A percentile compares a stretch with the other conserved stretches of the same genome.
Conservation (phyloP, 495 filamentous ascomycete genomes). For the Lophiotrema nucula region DNA sequence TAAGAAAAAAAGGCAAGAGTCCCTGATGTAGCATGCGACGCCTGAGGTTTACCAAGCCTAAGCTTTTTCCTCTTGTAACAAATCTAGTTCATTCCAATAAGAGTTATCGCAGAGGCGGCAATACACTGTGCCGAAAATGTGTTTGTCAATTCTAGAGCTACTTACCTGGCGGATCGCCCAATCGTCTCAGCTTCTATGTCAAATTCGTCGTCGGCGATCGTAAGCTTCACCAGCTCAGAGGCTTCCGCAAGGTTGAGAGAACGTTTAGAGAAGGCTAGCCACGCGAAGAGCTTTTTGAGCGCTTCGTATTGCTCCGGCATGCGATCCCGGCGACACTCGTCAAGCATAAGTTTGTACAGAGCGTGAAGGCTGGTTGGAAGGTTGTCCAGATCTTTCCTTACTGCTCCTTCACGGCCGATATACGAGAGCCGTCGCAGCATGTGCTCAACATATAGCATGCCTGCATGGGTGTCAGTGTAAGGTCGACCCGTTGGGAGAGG, state of each 20-base stretch:
- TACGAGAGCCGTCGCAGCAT: constrained; percentile 24
- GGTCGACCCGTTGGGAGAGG: background rate
- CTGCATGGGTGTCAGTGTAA: constrained; percentile 2
- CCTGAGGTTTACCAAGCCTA: too few relatives aligned
- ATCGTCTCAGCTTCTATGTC: constrained; percentile 21
- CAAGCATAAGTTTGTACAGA: constrained; percentile 29
- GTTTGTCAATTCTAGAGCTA: too few relatives aligned
- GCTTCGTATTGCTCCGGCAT: constrained; percentile 14
- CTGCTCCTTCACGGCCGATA: constrained; percentile 28
- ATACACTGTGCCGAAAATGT: too few relatives aligned
- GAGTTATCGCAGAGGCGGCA: too few relatives aligned
- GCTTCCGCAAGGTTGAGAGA: constrained; percentile 31
- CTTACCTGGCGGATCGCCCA: constrained; percentile 20
- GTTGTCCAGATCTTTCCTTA: constrained; percentile 21
- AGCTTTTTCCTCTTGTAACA: too few relatives aligned
- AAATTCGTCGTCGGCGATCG: constrained; percentile 2
- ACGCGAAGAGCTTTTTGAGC: constrained; percentile 24
- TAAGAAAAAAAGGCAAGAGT: too few relatives aligned
- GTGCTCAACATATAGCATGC: constrained; percentile 34
- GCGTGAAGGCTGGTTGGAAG: constrained; percentile 19
- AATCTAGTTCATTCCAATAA: too few relatives aligned
- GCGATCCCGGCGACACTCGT: constrained; percentile 20
- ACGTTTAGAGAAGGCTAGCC: constrained; percentile 28
- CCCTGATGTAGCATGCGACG: too few relatives aligned
- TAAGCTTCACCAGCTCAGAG: constrained; percentile 20